Percentiles rank a stretch among this genome's conserved stretches.
Evolutionary conservation across 805 yeast genomes (phyloP).

Genomic region (Candida chauliodis): DNA sequence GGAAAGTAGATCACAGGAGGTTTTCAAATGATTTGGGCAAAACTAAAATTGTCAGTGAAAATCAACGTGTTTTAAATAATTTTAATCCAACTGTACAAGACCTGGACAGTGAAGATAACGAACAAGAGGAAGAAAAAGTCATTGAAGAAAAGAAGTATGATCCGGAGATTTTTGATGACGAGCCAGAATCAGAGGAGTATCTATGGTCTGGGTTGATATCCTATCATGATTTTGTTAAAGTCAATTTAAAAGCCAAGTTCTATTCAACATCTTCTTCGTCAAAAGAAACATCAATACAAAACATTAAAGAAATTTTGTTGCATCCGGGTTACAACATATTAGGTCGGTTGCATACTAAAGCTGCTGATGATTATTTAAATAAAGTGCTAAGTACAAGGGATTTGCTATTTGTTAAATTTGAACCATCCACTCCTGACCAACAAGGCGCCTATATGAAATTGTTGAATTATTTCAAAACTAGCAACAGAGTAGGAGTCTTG

Average conservation of each 20-base stretch:
- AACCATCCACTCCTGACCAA: slow-evolving; percentile 15
- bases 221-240: slow-evolving; percentile 48
- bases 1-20: slow-evolving; percentile 36
- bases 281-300: slow-evolving; percentile 1
- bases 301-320: slow-evolving; percentile 24
- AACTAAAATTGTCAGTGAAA: slow-evolving; percentile 9
- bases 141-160: slow-evolving; percentile 27
- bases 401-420: slow-evolving; percentile 48
- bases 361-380: slow-evolving; percentile 56
- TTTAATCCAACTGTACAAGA: slow-evolving; percentile 22
- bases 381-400: slow-evolving; percentile 49
- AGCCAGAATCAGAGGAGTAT: slow-evolving; percentile 3
- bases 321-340: slow-evolving; percentile 42
- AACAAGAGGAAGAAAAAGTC: slow-evolving; percentile 8
- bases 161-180: slow-evolving; percentile 24
- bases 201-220: slow-evolving; percentile 49
- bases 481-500: slow-evolving; percentile 58
- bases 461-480: slow-evolving; percentile 42
- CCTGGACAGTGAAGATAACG: slow-evolving; percentile 22
- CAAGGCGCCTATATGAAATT: slow-evolving; percentile 25
- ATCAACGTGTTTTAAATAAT: slow-evolving; percentile 13
- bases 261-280: slow-evolving; percentile 27
- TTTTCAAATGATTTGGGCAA: slow-evolving; percentile 20
- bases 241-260: slow-evolving; percentile 35
- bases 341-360: slow-evolving; percentile 56